Conservation (phyloP, 75 land plant genomes). For the Azolla pinnata region DNA sequence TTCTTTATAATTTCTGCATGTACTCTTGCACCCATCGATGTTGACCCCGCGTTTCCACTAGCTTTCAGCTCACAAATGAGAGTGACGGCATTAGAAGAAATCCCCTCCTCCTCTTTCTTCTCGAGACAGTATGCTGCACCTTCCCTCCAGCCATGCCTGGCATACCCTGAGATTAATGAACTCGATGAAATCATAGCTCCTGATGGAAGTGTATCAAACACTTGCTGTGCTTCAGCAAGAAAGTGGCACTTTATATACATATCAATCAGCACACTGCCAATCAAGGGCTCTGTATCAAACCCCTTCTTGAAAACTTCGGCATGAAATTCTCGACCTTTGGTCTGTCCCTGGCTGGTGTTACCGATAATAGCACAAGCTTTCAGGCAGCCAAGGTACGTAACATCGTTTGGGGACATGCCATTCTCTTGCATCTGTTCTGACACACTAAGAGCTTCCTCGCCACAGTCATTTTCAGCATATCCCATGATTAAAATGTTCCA, state of each 20-base stretch:
- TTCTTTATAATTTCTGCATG: conserved; percentile 30
- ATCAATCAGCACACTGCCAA: conserved; percentile 14
- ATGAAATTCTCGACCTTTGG: too few relatives aligned
- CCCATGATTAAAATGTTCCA: conserved; percentile 32
- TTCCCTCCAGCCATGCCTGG: conserved; percentile 33
- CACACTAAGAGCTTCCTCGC: conserved; percentile 14
- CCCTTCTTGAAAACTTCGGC: conserved; percentile 8
- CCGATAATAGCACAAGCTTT: conserved; percentile 21
- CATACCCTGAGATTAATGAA: conserved; percentile 44
- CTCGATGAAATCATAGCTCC: conserved; percentile 46
- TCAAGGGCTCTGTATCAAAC: conserved; percentile 8
- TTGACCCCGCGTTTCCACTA: conserved; percentile 31
- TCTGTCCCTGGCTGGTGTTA: conserved; percentile 7
- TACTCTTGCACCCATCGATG: conserved; percentile 27
- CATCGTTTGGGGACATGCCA: conserved; percentile 8
- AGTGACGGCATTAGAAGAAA: conserved; percentile 45
- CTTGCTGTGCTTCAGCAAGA: conserved; percentile 29
- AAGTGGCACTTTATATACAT: conserved; percentile 31
- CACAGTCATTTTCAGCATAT: conserved; percentile 10
- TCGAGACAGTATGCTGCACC: conserved; percentile 32
- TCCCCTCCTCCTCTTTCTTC: conserved; percentile 22
- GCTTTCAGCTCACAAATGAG: conserved; percentile 49
- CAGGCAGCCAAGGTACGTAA: conserved; percentile 10
- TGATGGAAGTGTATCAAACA: conserved; percentile 28
- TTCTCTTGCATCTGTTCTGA: conserved; percentile 19